A percentile compares a stretch with the other conserved stretches of the same genome.
Evolutionary conservation across 106 monocot species (phyloP).

Genomic region (Alisma plantagoaquatica): DNA sequence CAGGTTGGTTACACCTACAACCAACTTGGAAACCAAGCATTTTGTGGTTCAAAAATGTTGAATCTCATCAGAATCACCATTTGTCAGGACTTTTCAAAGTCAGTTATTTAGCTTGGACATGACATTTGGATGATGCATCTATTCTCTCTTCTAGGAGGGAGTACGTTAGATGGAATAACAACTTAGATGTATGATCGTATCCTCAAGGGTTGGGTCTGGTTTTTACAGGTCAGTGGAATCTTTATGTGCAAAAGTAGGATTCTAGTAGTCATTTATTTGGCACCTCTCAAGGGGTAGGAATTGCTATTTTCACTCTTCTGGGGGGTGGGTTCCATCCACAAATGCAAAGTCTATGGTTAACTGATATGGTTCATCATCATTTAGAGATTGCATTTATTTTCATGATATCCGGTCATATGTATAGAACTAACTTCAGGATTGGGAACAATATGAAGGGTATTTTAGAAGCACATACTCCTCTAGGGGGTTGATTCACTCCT

Average conservation of each 20-base stretch:
- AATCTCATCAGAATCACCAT: background rate
- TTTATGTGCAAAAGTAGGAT: constrained; percentile 23
- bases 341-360: constrained; percentile 4
- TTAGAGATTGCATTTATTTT: background rate
- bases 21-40: background rate
- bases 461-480: constrained; percentile 1
- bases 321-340: constrained; percentile 4
- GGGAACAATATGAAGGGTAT: background rate
- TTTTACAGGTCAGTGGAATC: constrained; percentile 24
- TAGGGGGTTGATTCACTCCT: background rate
- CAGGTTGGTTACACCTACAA: constrained; percentile 8
- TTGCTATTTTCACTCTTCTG: constrained; percentile 19
- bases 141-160: background rate
- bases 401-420: background rate
- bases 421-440: background rate
- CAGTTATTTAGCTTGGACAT: background rate
- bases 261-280: constrained; percentile 35
- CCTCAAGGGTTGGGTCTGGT: constrained; percentile 15
- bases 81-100: background rate
- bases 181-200: background rate
- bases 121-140: background rate
- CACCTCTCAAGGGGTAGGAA: constrained; percentile 21
- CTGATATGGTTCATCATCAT: constrained; percentile 1
- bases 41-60: background rate
- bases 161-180: background rate